Conservation (phyloP, 139 green algal species). For the Ostreobium quekettii region DNA sequence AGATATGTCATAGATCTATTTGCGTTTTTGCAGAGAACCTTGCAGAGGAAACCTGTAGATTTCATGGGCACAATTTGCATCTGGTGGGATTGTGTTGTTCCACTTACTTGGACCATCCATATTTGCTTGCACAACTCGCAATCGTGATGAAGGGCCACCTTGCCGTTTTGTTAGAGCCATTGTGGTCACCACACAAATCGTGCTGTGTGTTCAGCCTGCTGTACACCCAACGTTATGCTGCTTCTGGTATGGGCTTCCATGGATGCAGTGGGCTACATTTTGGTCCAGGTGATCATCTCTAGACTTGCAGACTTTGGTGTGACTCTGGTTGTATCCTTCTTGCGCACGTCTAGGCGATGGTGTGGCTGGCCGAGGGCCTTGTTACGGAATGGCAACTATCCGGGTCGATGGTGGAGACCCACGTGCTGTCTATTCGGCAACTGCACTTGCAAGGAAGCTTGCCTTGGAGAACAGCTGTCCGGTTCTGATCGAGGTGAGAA, state of each 20-base stretch:
- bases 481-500: conserved; percentile 57
- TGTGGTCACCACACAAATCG: too few relatives aligned
- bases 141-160: too few relatives aligned
- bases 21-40: too few relatives aligned
- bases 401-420: conserved; percentile 85
- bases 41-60: too few relatives aligned
- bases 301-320: background rate
- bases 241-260: background rate
- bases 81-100: too few relatives aligned
- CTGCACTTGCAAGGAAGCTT: conserved; percentile 37
- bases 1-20: too few relatives aligned
- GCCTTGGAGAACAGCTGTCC: conserved; percentile 42
- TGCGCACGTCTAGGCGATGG: conserved; percentile 60
- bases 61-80: too few relatives aligned
- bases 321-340: background rate
- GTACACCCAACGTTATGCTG: background rate
- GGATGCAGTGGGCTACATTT: background rate
- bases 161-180: too few relatives aligned
- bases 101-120: too few relatives aligned
- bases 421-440: conserved; percentile 70
- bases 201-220: too few relatives aligned
- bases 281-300: background rate
- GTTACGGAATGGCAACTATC: conserved; percentile 72
- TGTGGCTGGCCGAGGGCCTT: conserved; percentile 58
- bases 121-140: too few relatives aligned